phyloP scores from a whole-genome alignment of 345 rosid genomes.

The Schrenkiella parvula region DNA sequence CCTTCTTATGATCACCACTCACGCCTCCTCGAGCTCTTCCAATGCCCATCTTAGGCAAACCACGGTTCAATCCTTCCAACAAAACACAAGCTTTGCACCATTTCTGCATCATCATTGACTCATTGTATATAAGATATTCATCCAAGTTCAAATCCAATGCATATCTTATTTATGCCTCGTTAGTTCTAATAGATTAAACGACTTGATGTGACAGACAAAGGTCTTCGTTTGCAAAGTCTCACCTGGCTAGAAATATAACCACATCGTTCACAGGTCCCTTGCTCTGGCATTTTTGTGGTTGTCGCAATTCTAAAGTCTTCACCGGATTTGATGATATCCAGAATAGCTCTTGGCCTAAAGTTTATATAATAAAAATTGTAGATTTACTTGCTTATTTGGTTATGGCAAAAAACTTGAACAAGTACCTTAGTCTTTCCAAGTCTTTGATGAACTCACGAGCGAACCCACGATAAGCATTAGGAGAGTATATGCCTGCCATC shows the following conservation, averaged over 20 bases:
- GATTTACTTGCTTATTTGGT: neutral
- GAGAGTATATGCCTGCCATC: slow-evolving; percentile 94
- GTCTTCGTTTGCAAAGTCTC: too few species aligned
- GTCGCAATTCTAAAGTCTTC: slow-evolving; percentile 84
- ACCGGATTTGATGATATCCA: slow-evolving; percentile 76
- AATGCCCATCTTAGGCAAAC: slow-evolving; percentile 80
- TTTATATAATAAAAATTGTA: neutral
- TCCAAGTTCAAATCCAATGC: neutral
- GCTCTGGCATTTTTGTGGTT: slow-evolving; percentile 91
- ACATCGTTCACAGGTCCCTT: slow-evolving; percentile 87
- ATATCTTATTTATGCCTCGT: neutral
- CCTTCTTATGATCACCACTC: slow-evolving; percentile 38
- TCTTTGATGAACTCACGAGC: slow-evolving; percentile 97
- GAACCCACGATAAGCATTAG: slow-evolving; percentile 92
- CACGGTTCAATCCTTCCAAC: slow-evolving; percentile 83
- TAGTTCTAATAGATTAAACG: too few species aligned
- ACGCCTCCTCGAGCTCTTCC: slow-evolving; percentile 50
- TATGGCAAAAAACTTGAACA: neutral
- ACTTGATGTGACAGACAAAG: too few species aligned
- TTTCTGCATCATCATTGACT: slow-evolving; percentile 42
- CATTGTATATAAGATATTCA: neutral
- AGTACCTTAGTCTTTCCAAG: slow-evolving; percentile 85
- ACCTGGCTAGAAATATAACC: slow-evolving; percentile 98
- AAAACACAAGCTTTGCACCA: slow-evolving; percentile 95
- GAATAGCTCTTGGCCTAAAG: slow-evolving; percentile 88